Percentiles rank a stretch among this genome's conserved stretches.
Conservation (phyloP, 352 stramenopile genomes). For the Phytophthora sojae region DNA sequence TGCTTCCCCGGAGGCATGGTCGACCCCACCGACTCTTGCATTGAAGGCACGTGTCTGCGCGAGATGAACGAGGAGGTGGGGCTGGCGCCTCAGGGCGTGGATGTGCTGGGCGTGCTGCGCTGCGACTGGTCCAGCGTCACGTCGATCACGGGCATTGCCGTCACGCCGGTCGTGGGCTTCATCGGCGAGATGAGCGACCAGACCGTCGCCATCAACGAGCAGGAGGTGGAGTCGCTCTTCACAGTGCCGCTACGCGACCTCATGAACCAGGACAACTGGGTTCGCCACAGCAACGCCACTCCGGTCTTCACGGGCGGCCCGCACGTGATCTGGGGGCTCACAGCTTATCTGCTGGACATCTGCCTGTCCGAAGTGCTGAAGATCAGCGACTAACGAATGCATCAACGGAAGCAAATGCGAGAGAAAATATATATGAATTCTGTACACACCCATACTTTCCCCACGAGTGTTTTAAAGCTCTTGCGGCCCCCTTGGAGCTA, state of each 20-base stretch:
- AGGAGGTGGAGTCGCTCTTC: conserved; percentile 97
- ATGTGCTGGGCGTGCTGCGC: conserved; percentile 94
- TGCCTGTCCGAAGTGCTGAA: conserved; percentile 77
- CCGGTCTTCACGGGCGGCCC: conserved; percentile 95
- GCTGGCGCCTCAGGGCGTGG: conserved; percentile 76
- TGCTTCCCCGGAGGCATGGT: conserved; percentile 98
- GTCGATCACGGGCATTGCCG: conserved; percentile 96
- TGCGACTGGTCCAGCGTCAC: conserved; percentile 97
- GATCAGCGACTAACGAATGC: conserved; percentile 34
- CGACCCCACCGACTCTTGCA: conserved; percentile 92
- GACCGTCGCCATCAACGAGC: conserved; percentile 93
- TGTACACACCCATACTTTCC: conserved; percentile 2
- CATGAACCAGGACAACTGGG: conserved; percentile 86
- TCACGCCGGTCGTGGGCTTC: conserved; percentile 98
- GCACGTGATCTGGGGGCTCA: conserved; percentile 97
- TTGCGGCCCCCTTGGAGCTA: background rate
- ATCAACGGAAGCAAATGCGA: conserved; percentile 3
- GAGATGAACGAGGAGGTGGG: conserved; percentile 99
- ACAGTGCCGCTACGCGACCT: conserved; percentile 93
- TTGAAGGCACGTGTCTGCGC: conserved; percentile 96
- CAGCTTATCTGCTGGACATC: conserved; percentile 95
- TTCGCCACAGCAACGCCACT: conserved; percentile 80
- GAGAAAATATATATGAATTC: conserved; percentile 28
- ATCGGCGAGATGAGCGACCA: conserved; percentile 94
- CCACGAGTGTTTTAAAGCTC: background rate